phyloP scores from a whole-genome alignment of 2,329 filamentous ascomycete species.

The Fusarium tricinctum region DNA sequence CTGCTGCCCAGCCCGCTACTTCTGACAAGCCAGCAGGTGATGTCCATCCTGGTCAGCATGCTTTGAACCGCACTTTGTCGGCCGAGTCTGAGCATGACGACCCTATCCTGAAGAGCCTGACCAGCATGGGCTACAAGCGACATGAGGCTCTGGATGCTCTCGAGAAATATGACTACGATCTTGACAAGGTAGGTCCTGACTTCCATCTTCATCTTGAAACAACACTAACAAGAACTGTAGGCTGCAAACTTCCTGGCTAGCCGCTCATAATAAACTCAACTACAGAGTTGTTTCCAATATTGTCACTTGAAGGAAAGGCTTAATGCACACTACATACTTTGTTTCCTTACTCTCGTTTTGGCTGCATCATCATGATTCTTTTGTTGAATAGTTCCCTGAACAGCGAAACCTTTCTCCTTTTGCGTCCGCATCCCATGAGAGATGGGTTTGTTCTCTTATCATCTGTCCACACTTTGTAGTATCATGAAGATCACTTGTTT shows the following conservation, averaged over 20 bases:
- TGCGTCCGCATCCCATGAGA: conserved; percentile 17
- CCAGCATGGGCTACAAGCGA: conserved; percentile 87
- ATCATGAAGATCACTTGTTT: conserved; percentile 37
- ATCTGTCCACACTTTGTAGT: conserved; percentile 35
- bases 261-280: conserved; percentile 60
- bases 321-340: conserved; percentile 42
- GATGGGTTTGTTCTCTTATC: conserved; percentile 22
- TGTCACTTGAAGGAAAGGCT: conserved; percentile 26
- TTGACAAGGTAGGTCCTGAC: conserved; percentile 80
- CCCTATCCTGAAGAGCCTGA: conserved; percentile 89
- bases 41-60: conserved; percentile 48
- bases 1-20: conserved; percentile 46
- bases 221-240: conserved; percentile 46
- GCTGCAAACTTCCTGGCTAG: conserved; percentile 70
- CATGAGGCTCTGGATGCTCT: conserved; percentile 81
- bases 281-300: conserved; percentile 18
- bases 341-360: conserved; percentile 37
- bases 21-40: conserved; percentile 36
- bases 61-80: conserved; percentile 69
- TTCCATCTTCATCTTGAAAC: neutral
- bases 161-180: conserved; percentile 96
- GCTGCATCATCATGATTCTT: conserved; percentile 37
- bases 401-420: conserved; percentile 40
- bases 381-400: conserved; percentile 46
- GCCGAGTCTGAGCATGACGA: conserved; percentile 88